Evolutionary conservation across 768 basidiomycete species (phyloP).

Genomic region (Boletus rufocinnamomeus): DNA sequence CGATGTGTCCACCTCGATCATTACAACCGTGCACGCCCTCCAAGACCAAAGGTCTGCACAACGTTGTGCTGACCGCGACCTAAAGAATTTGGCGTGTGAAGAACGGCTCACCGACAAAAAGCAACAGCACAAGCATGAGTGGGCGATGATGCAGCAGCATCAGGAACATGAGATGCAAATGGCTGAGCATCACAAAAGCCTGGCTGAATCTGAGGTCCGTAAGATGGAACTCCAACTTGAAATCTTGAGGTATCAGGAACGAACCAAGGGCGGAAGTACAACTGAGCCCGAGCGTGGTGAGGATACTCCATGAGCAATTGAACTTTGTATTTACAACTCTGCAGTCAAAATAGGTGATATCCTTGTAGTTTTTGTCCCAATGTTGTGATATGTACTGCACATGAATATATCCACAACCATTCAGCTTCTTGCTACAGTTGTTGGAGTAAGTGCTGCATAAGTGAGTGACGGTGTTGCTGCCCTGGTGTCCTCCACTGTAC

Average conservation of each 20-base stretch:
- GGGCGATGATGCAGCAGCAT: neutral
- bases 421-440: neutral
- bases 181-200: neutral
- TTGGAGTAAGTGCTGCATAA: neutral
- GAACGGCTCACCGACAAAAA: too few species aligned
- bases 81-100: too few species aligned
- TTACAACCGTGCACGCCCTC: too few species aligned
- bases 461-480: neutral
- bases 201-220: neutral
- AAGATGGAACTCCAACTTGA: neutral
- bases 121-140: too few species aligned
- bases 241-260: neutral
- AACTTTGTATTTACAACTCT: neutral
- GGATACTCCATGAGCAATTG: neutral
- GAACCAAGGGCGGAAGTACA: neutral
- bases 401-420: too few species aligned
- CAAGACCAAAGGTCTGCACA: too few species aligned
- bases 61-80: too few species aligned
- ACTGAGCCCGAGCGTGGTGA: neutral
- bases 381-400: neutral
- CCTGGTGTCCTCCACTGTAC: neutral
- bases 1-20: too few species aligned
- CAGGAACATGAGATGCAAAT: neutral
- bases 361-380: neutral
- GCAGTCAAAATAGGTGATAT: neutral